Conservation (phyloP, 352 stramenopile species). For the Phytopythium cucurbitacearum region DNA sequence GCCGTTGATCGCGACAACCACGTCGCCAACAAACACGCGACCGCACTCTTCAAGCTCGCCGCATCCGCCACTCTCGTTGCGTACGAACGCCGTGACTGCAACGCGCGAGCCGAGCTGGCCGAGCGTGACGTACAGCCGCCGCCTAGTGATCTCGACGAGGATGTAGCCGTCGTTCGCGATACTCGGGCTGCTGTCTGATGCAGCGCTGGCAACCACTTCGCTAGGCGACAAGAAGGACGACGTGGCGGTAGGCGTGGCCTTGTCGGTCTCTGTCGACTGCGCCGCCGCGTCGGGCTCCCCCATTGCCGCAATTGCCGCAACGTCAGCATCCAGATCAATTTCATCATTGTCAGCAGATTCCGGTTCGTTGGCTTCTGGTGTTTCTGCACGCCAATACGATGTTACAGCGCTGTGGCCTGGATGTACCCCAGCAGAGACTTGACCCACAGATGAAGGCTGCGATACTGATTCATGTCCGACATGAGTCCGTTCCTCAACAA, state of each 20-base stretch:
- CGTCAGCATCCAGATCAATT: constrained; percentile 8
- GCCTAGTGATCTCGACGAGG: constrained; percentile 30
- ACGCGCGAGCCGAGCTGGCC: constrained; percentile 41
- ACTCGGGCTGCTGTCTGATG: neutral
- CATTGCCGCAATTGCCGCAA: constrained; percentile 19
- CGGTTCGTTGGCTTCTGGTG: neutral
- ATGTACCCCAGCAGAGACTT: too few species aligned
- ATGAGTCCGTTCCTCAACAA: too few species aligned
- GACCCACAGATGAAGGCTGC: too few species aligned
- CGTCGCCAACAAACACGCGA: constrained; percentile 57
- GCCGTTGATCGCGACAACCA: constrained; percentile 54
- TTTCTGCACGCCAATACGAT: neutral
- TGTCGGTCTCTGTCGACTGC: constrained; percentile 5
- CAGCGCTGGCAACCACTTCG: neutral
- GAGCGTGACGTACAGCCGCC: constrained; percentile 55
- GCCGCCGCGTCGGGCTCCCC: constrained; percentile 8
- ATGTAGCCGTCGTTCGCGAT: constrained; percentile 21
- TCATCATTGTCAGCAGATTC: constrained; percentile 1
- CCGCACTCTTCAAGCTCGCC: constrained; percentile 73
- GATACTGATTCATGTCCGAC: too few species aligned
- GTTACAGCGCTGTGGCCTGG: too few species aligned
- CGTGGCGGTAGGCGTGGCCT: neutral
- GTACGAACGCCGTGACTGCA: constrained; percentile 57
- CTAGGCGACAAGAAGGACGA: constrained; percentile 1
- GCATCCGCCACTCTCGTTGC: constrained; percentile 28